Evolutionary conservation across 108 stramenopile genomes (phyloP).

Genomic region (Cyclotella atomus): DNA sequence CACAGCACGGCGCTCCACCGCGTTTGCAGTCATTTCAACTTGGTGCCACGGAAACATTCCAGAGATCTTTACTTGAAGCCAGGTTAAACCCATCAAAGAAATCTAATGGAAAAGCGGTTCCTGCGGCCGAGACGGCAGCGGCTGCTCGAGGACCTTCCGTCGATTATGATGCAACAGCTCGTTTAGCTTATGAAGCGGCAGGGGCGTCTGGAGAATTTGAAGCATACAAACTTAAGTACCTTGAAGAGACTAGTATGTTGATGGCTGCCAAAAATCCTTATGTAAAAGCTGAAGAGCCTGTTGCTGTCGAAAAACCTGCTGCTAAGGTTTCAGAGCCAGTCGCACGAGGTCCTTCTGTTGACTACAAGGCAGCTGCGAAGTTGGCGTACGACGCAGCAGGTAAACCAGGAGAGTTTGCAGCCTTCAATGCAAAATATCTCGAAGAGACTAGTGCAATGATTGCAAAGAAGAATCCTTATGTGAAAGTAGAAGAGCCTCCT

Average conservation of each 20-base stretch:
- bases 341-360: constrained; percentile 7
- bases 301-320: neutral
- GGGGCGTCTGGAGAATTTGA: constrained; percentile 31
- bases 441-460: constrained; percentile 32
- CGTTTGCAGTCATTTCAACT: neutral
- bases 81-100: neutral
- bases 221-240: constrained; percentile 25
- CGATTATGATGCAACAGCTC: constrained; percentile 44
- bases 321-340: neutral
- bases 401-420: constrained; percentile 26
- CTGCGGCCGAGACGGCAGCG: neutral
- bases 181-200: constrained; percentile 29
- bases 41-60: constrained; percentile 27
- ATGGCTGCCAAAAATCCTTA: neutral
- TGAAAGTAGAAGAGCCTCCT: neutral
- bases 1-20: neutral
- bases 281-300: neutral
- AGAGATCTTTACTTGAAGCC: constrained; percentile 33
- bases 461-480: constrained; percentile 24
- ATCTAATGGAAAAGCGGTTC: neutral
- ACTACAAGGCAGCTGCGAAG: constrained; percentile 50
- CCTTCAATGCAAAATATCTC: constrained; percentile 39
- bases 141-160: neutral
- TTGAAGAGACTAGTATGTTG: neutral
- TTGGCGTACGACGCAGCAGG: constrained; percentile 45